Evolutionary conservation across 225 moss, liverwort and hornwort genomes (phyloP).

Genomic region (Marchantia paleacea): DNA sequence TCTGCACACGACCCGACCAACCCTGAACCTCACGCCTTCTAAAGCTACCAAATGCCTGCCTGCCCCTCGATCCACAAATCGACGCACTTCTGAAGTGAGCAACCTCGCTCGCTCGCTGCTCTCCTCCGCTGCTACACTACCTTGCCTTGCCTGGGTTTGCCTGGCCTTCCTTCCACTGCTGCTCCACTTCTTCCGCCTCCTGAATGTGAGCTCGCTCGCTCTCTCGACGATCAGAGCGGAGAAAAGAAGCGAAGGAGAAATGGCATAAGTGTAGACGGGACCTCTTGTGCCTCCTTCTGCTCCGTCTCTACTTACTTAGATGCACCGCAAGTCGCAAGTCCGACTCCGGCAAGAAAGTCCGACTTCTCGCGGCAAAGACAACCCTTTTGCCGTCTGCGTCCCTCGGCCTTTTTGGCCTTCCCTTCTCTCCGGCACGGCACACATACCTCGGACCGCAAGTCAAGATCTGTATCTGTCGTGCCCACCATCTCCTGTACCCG

Average conservation of each 20-base stretch:
- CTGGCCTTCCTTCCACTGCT: not conserved
- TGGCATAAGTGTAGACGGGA: not conserved
- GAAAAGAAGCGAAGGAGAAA: constrained; percentile 2
- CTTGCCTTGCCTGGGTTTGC: not conserved
- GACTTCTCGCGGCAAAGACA: not conserved
- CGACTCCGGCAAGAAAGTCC: not conserved
- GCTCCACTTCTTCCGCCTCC: constrained; percentile 10
- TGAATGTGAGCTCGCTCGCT: not conserved
- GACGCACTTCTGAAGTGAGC: not conserved
- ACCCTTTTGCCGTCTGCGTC: not conserved
- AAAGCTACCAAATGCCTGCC: not conserved
- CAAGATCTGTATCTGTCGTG: not conserved
- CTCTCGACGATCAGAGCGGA: not conserved
- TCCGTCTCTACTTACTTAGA: not conserved
- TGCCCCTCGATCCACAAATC: constrained; percentile 9
- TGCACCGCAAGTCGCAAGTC: too few species aligned
- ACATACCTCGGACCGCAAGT: not conserved
- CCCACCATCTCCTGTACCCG: not conserved
- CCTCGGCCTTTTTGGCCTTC: not conserved
- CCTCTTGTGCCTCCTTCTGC: not conserved
- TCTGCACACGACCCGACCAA: not conserved
- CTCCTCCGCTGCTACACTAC: not conserved
- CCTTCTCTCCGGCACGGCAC: not conserved
- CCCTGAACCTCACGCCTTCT: not conserved
- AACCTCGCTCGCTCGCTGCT: not conserved